phyloP scores from a whole-genome alignment of 768 basidiomycete species.

The Lactarius pseudohatsudake region DNA sequence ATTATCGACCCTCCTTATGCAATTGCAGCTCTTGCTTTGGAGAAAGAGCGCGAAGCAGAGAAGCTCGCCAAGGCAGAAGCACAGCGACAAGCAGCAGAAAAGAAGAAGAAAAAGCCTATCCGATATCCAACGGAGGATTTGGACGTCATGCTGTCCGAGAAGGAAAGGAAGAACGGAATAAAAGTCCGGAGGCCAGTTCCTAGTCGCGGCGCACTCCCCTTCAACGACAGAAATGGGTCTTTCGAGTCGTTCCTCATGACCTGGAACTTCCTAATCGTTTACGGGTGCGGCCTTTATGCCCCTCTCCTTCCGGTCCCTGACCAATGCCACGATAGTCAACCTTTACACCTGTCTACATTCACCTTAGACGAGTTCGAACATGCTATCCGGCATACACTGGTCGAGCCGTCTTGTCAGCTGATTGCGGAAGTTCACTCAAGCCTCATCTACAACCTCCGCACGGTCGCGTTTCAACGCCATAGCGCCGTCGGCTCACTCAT shows the following conservation, averaged over 20 bases:
- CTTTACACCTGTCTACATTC: constrained; percentile 83
- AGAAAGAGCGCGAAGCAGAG: constrained; percentile 66
- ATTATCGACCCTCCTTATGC: constrained; percentile 29
- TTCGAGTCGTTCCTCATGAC: constrained; percentile 88
- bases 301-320: constrained; percentile 1
- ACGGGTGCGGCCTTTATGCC: constrained; percentile 58
- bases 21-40: constrained; percentile 48
- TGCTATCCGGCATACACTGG: constrained; percentile 72
- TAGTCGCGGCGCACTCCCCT: constrained; percentile 62
- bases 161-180: constrained; percentile 79
- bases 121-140: constrained; percentile 94
- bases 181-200: constrained; percentile 66
- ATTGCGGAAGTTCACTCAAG: constrained; percentile 87
- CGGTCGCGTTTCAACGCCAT: constrained; percentile 73
- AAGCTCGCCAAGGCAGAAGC: constrained; percentile 69
- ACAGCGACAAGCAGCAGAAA: constrained; percentile 69
- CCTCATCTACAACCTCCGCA: constrained; percentile 87
- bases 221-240: constrained; percentile 56
- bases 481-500: constrained; percentile 70
- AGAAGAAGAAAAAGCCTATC: constrained; percentile 86
- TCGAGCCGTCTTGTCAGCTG: constrained; percentile 70
- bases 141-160: constrained; percentile 75
- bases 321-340: constrained; percentile 47
- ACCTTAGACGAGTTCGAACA: constrained; percentile 92
- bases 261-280: constrained; percentile 94